Base-by-base conservation (phyloP, 202 grass and related monocot genomes). In the Elaeis oleifera region DNA sequence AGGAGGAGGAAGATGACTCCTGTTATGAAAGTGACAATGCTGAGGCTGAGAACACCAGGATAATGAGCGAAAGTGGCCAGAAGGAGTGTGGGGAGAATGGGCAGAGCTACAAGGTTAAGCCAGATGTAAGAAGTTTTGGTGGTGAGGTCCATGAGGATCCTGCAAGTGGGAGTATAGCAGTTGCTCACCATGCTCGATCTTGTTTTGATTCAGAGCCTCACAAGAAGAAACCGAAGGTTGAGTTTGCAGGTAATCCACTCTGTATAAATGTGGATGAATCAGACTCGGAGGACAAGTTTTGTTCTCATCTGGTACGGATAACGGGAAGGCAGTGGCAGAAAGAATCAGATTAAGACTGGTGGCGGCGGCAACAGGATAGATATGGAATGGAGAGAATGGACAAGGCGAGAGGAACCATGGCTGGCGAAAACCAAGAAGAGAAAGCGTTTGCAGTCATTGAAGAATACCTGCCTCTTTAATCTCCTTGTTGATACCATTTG, bases 401-500 rank as follows among this genome's bases (percentile, higher is more conserved):
- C 36, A 5, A 56, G 13, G 9, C 50, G 20, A 19, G 6, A 59
- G 19, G 16, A 5, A 20, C 18, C 7, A 6, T 19, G 25, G 7
- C 4, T 6, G 17, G 53, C 3, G 15, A 58, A 58, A 50, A 18
- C 54, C 19, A 18, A 49, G 48, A 58, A 50, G 21, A 71, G 55
- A 70, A 59, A 59, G 68, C 31, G 21, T 8, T 19, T 2, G 1
- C 20, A 8, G 36, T 22, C 32, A 17, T 23, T 22, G 22, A 59
- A 70, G 39, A 5, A 2, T 16, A 0, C 24, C 48, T 50, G 36
- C 21, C 15, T 49, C 25, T 50, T 28, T 18, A 4, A 71, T 26
- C 55, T 59, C 16, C 54, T 58, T 50, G 11, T 51, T 28, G 56
- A 59, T 51, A 28, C 55, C 6, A 20, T 71, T 17, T 51, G 20